Percentiles rank a stretch among this genome's conserved stretches.
phyloP scores from a whole-genome alignment of 352 stramenopile species.

The Phytopythium ostracodes region DNA sequence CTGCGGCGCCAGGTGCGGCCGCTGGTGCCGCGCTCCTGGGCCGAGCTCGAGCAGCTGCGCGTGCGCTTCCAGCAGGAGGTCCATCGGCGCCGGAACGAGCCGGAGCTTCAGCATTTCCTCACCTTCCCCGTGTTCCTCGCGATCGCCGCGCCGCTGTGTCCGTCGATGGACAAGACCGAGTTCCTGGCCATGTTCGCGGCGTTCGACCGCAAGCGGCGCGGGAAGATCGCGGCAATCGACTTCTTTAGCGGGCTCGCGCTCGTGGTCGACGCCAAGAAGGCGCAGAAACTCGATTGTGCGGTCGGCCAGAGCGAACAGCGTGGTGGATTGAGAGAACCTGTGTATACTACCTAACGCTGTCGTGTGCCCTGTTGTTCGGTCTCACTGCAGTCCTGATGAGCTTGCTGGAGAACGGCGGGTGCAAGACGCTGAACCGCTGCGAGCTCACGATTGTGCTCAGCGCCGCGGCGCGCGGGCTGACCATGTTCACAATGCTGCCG shows the following conservation, averaged over 20 bases:
- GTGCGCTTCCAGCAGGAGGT: constrained; percentile 59
- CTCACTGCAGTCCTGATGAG: constrained; percentile 41
- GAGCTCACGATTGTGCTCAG: constrained; percentile 57
- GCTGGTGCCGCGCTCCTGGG: constrained; percentile 48
- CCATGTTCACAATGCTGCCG: constrained; percentile 45
- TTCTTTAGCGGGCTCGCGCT: constrained; percentile 63
- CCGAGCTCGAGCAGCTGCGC: constrained; percentile 48
- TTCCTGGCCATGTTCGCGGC: constrained; percentile 40
- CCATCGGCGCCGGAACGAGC: constrained; percentile 27
- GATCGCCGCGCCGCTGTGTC: constrained; percentile 32
- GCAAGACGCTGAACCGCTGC: constrained; percentile 54
- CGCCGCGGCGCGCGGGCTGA: constrained; percentile 38
- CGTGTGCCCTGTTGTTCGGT: not conserved
- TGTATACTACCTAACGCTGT: not conserved
- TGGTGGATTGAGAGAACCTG: not conserved
- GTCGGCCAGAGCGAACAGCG: not conserved
- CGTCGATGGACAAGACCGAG: constrained; percentile 28
- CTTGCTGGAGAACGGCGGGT: constrained; percentile 54
- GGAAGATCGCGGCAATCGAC: constrained; percentile 38
- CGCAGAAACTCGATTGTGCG: constrained; percentile 60
- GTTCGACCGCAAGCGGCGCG: constrained; percentile 23
- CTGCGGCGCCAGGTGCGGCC: constrained; percentile 29
- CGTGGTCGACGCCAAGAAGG: constrained; percentile 60
- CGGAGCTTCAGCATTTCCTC: constrained; percentile 50
- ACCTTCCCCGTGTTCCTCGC: constrained; percentile 40